Percentiles rank a stretch among this genome's conserved stretches.
phyloP scores from a whole-genome alignment of 805 yeast species.

The Barnettozyma wickerhamii region DNA sequence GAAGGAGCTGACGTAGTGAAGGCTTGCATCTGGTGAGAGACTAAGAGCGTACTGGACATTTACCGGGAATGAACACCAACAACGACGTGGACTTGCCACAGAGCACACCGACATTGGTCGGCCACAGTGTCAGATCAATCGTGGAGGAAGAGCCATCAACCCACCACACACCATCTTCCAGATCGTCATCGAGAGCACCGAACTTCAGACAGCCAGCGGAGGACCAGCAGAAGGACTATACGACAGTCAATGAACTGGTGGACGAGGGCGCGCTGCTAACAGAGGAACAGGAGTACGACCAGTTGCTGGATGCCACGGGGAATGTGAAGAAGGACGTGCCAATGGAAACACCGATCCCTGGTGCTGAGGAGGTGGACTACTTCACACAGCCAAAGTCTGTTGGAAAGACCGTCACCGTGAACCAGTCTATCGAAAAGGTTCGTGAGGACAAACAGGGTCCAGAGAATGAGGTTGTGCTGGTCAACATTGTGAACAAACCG shows the following conservation, averaged over 20 bases:
- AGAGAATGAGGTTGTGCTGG: slow-evolving; percentile 22
- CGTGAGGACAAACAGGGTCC: slow-evolving; percentile 8
- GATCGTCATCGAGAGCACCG: slow-evolving; percentile 15
- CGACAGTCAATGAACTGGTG: slow-evolving; percentile 31
- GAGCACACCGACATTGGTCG: slow-evolving; percentile 20
- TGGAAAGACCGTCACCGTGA: background rate
- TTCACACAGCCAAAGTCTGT: background rate
- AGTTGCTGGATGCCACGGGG: slow-evolving; percentile 50
- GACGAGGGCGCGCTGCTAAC: slow-evolving; percentile 49
- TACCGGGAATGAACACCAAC: background rate
- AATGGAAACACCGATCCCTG: slow-evolving; percentile 12
- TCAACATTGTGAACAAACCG: slow-evolving; percentile 16
- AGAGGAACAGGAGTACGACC: slow-evolving; percentile 52
- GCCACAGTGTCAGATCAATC: slow-evolving; percentile 22
- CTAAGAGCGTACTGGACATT: too few species aligned
- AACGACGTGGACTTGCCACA: background rate
- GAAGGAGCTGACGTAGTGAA: too few species aligned
- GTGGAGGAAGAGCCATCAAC: slow-evolving; percentile 13
- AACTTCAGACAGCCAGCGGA: slow-evolving; percentile 6
- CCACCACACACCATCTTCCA: slow-evolving; percentile 6
- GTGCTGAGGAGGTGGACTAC: slow-evolving; percentile 10
- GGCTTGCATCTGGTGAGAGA: too few species aligned
- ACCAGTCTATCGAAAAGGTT: slow-evolving; percentile 11
- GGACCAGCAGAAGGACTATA: slow-evolving; percentile 15
- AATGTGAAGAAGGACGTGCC: slow-evolving; percentile 34